Percentiles rank a stretch among this genome's conserved stretches.
Conservation (phyloP, 768 basidiomycete species). For the Mycena pura region DNA sequence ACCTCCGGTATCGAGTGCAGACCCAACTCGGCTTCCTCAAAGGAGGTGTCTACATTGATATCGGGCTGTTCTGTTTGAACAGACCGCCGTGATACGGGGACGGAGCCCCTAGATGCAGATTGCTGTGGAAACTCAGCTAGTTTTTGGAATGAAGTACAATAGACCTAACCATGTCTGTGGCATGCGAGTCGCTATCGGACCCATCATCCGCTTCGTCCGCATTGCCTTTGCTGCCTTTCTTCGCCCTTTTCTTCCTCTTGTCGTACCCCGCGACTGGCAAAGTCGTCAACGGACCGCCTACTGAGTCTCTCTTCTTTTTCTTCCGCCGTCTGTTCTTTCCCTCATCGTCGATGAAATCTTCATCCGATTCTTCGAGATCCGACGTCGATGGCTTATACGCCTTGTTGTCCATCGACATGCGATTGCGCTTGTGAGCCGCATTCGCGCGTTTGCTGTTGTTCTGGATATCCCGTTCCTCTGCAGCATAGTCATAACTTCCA, state of each 20-base stretch:
- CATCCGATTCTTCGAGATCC: constrained; percentile 70
- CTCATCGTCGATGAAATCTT: constrained; percentile 60
- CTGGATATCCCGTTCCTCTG: constrained; percentile 73
- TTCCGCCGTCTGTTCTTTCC: constrained; percentile 58
- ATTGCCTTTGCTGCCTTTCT: constrained; percentile 51
- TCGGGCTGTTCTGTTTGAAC: constrained; percentile 25
- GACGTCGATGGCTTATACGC: constrained; percentile 76
- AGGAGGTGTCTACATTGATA: constrained; percentile 42
- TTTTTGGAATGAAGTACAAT: neutral
- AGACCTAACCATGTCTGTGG: constrained; percentile 40
- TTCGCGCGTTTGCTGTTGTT: constrained; percentile 38
- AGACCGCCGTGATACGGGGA: constrained; percentile 45
- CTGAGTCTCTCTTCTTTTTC: constrained; percentile 60
- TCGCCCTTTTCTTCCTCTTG: constrained; percentile 64
- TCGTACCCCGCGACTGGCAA: constrained; percentile 72
- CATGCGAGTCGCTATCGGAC: constrained; percentile 48
- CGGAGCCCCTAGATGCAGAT: constrained; percentile 46
- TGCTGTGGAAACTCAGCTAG: constrained; percentile 27
- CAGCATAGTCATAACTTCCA: constrained; percentile 78
- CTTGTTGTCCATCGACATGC: constrained; percentile 81
- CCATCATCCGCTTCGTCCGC: constrained; percentile 59
- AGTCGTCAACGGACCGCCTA: constrained; percentile 65
- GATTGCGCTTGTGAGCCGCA: constrained; percentile 54
- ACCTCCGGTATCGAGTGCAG: constrained; percentile 71
- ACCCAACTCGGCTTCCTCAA: constrained; percentile 55